Evolutionary conservation across 495 filamentous ascomycete species (phyloP), one percentile per base, ranked within the genome.

Genomic region (Bacidia gigantensis): DNA sequence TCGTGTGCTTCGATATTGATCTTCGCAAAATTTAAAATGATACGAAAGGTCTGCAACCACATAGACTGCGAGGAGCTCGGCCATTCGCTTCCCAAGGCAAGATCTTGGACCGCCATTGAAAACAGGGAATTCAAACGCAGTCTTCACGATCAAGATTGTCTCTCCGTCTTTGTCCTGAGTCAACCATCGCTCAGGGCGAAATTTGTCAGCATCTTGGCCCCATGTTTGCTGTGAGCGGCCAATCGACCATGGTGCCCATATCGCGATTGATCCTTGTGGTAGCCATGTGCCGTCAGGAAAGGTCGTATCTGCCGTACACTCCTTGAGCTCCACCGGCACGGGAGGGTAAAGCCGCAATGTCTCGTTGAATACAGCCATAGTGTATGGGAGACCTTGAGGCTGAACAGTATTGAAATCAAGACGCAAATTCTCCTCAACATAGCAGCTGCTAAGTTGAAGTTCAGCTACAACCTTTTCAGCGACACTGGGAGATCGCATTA

Each of bases 201-300:
- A 81, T 0, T 54, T 56, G 40, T 74, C 72, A 2, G 77, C 71
- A 53, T 80, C 73, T 0, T 69, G 67, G 18, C 78, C 78, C 78
- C 78, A 81, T 0, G 64, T 76, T 3, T 65, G 54, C 32, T 58
- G 64, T 2, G 75, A 77, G 18, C 76, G 66, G 46, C 79, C 76
- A 74, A 81, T 77, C 2, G 78, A 74, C 74, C 75, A 80, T 0
- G 73, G 58, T 49, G 72, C 78, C 77, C 77, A 81, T 3, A 80
- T 64, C 12, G 79, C 63, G 17, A 80, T 64, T 0, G 76, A 64
- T 20, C 63, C 60, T 44, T 64, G 62, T 0, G 77, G 77, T 3
- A 81, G 65, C 53, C 67, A 71, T 1, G 78, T 80, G 23, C 76
- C 74, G 55, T 81, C 78, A 0, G 78, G 78, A 18, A 81, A 68